Evolutionary conservation across 202 grass and related monocot species (phyloP), one percentile per base, ranked within the genome.

Genomic region (Eragrostis tef): DNA sequence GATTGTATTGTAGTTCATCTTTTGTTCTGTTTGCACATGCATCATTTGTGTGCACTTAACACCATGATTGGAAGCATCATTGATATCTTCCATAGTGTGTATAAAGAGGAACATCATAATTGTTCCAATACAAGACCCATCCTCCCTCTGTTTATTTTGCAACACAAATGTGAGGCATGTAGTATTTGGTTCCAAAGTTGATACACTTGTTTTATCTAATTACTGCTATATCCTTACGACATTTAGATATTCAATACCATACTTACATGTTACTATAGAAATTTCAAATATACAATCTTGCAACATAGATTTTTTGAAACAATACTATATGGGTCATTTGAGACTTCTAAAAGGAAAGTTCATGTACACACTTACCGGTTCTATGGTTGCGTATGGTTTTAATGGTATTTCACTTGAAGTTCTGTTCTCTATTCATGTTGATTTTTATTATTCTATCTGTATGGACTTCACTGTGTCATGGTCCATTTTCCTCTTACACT

Each of bases 401-500:
- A 49, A 69, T 81, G 51, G 20, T 67, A 27, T 63, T 73, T 17
- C 36, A 49, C 71, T 71, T 73, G 11, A 88, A 67, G 67, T 62
- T n/a, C 42, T 70, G 7, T 51, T 68, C 39, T 39, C 3, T 66
- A 60, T 67, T 59, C 78, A 78, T 72, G 16, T 89, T 58, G 16
- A n/a, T 86, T 50, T 83, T 62, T 31, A 31, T 27, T 36, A 26
- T 64, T 42, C 39, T 71, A 59, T 74, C 22, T 39, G 12, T 51
- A 65, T 87, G 59, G 7, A 56, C 36, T 83, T 52, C 78, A 67
- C 16, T 77, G 21, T 27, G 12, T 78, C 67, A 14, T 7, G 78
- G 78, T 77, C 21, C 65, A 52, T 77, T 79, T 79, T n/a, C 24
- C 67, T 75, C 67, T 87, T 81, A 84, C 61, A 64, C 39, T 87